A percentile compares a stretch with the other conserved stretches of the same genome.
These are phyloP conservation scores for Carex cristatella DNA, from an alignment of 176 grass and related monocot genomes.

Conservation along the genomic window DNA sequence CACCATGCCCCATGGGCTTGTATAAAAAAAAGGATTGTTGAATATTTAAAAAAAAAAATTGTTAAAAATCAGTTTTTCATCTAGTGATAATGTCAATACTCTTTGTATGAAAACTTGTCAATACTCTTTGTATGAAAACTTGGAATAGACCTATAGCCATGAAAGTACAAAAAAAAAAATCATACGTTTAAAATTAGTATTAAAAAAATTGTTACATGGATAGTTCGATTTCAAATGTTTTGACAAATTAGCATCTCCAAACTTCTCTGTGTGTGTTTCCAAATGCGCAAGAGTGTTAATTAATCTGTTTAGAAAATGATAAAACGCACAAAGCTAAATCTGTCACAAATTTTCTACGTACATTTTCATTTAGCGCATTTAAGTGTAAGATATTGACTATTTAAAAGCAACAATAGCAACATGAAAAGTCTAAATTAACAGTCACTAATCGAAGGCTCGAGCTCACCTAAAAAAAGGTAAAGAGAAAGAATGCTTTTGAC, in stretches of 20 bases:
- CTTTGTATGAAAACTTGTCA: too few relatives aligned
- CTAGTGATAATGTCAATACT: too few relatives aligned
- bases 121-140: too few relatives aligned
- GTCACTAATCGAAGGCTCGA: constrained; percentile 4
- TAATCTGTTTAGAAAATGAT: background rate
- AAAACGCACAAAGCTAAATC: background rate
- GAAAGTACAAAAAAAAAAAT: too few relatives aligned
- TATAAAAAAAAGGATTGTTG: too few relatives aligned
- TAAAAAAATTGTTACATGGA: too few relatives aligned
- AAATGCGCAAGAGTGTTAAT: background rate
- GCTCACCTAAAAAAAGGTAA: constrained; percentile 18
- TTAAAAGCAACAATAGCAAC: constrained; percentile 1
- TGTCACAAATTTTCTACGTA: background rate
- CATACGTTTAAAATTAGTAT: too few relatives aligned
- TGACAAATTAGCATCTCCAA: background rate
- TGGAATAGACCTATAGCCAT: too few relatives aligned
- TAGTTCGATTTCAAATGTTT: background rate
- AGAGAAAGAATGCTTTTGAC: background rate
- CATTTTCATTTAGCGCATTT: background rate
- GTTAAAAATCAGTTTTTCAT: too few relatives aligned
- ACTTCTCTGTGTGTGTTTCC: background rate
- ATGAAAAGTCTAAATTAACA: background rate
- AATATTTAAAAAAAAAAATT: too few relatives aligned
- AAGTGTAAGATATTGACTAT: background rate
- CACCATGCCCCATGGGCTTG: too few relatives aligned